Evolutionary conservation across 1,284 basidiomycete genomes (phyloP), one percentile per base, ranked within the genome.

Genomic region (Rugosomyces carneus): DNA sequence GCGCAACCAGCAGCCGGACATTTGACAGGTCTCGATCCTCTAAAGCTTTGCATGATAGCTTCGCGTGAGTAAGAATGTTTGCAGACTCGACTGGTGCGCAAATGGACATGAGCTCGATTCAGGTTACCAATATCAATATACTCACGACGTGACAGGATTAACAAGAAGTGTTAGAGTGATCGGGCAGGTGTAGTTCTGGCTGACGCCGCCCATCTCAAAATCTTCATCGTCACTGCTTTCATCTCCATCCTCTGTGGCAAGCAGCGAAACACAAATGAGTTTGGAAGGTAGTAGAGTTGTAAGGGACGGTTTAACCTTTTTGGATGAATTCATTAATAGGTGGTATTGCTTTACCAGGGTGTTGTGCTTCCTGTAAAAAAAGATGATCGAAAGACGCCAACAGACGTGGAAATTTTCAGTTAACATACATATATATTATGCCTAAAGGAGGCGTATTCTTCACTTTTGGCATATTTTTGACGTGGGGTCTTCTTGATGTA

Each of bases 121-220:
- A 13, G 10, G 13, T 13, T 13, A 27, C 8, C 43, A 39, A 32
- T 32, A 32, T 6, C 27, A 37, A 37, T 29, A 40, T 35, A 71
- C 81, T 43, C 63, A 89, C 87, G 84, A 86, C 7, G 84, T 89
- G 45, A 84, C 64, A 4, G 90, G 89, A 43, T 93, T 70, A 23
- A 71, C 70, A 23, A 89, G 72, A 8, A 72, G 60, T 3, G 67
- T 74, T 38, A 92, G 69, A 0, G 84, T 81, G 42, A 93, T 68
- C 1, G 90, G 89, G 53, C 90, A 93, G 44, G 78, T 84, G 70
- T 80, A 89, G 53, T 80, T 81, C 58, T 91, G 87, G 5, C 82
- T 86, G 18, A 82, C 74, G 40, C 89, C 89, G 39, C 91, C 92
- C 37, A 92, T 70, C 62, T 89, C 82, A 18, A 93, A 65, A 7